These are phyloP conservation scores for Scheffersomyces lignicola DNA, from an alignment of 1,139 yeast species.

Conservation along the genomic window DNA sequence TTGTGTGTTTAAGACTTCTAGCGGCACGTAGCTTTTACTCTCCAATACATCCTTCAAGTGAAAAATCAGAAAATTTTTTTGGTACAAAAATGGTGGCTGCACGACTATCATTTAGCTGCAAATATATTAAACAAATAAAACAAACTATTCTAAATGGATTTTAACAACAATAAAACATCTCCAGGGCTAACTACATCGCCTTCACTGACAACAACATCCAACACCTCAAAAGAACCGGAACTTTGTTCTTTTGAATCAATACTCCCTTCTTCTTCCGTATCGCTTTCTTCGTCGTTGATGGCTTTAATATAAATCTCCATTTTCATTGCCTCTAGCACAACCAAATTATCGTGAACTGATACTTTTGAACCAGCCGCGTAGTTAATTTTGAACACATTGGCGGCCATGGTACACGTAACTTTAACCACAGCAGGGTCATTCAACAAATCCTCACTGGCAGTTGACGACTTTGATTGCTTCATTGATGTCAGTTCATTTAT, in stretches of 20 bases:
- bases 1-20: too few relatives aligned
- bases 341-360: conserved; percentile 27
- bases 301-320: conserved; percentile 34
- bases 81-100: not conserved
- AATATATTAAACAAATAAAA: too few relatives aligned
- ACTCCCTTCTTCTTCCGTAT: conserved; percentile 12
- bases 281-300: conserved; percentile 9
- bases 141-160: too few relatives aligned
- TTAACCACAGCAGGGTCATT: conserved; percentile 25
- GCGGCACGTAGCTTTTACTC: not conserved
- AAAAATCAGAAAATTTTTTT: too few relatives aligned
- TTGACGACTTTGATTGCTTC: conserved; percentile 18
- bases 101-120: too few relatives aligned
- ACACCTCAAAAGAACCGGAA: conserved; percentile 15
- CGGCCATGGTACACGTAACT: conserved; percentile 16
- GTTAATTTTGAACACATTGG: conserved; percentile 20
- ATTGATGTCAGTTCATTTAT: conserved; percentile 21
- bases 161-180: conserved; percentile 15
- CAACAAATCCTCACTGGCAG: conserved; percentile 16
- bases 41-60: too few relatives aligned
- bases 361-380: conserved; percentile 27
- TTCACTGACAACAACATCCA: conserved; percentile 27
- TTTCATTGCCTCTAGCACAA: conserved; percentile 46
- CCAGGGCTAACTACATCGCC: conserved; percentile 35
- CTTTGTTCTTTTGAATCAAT: conserved; percentile 1